Conservation (phyloP, 345 rosid genomes). For the Lepidium africanum region DNA sequence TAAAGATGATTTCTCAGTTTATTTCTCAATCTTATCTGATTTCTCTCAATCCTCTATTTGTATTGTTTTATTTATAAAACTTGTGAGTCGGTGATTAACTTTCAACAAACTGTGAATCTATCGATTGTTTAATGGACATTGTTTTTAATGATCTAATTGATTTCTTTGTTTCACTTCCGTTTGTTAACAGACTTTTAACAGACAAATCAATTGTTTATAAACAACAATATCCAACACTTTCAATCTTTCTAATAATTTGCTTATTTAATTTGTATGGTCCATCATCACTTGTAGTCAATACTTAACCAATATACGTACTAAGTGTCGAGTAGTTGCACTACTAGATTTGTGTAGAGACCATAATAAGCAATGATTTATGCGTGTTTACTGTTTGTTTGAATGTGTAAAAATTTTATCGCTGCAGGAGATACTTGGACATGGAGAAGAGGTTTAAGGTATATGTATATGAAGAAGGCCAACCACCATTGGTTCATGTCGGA, state of each 20-base stretch:
- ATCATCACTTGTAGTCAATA: constrained; percentile 12
- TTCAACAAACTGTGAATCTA: no score
- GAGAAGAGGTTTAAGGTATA: constrained; percentile 82
- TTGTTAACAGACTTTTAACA: no score
- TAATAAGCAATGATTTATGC: not conserved
- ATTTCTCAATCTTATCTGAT: no score
- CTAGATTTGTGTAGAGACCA: not conserved
- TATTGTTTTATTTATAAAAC: no score
- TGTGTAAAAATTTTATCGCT: not conserved
- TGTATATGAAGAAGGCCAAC: constrained; percentile 77
- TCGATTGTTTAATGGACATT: no score
- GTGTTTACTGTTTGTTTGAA: not conserved
- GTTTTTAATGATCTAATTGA: no score
- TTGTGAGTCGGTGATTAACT: no score
- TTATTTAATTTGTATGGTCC: constrained; percentile 21
- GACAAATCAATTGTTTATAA: no score
- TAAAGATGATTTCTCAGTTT: no score
- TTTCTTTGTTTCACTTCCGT: no score
- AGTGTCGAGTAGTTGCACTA: constrained; percentile 22
- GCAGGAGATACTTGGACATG: constrained; percentile 80
- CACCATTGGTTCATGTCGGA: constrained; percentile 69
- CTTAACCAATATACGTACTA: not conserved
- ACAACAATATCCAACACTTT: no score
- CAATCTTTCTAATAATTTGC: not conserved
- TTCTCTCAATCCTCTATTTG: no score